Percentiles rank a stretch among this genome's conserved stretches.
Conservation (phyloP, 768 basidiomycete species). For the Sarcomyxa edulis region DNA sequence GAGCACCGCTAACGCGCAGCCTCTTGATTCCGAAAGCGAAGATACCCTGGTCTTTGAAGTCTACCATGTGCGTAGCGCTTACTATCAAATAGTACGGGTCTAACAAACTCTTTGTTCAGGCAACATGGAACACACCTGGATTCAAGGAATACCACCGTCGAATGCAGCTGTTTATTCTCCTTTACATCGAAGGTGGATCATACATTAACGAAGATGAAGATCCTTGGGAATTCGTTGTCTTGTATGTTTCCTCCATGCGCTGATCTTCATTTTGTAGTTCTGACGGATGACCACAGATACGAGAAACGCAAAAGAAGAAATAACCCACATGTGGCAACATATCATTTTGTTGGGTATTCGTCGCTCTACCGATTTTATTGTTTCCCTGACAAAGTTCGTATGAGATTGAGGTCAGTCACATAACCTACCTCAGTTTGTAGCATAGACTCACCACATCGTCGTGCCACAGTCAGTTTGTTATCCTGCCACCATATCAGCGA, state of each 20-base stretch:
- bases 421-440: background rate
- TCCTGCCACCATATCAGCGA: conserved; percentile 85
- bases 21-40: conserved; percentile 44
- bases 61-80: conserved; percentile 66
- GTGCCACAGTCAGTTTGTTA: conserved; percentile 79
- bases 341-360: conserved; percentile 94
- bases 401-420: conserved; percentile 71
- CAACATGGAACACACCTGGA: conserved; percentile 79
- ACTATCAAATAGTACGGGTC: conserved; percentile 2
- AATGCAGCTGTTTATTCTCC: conserved; percentile 91
- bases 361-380: conserved; percentile 95
- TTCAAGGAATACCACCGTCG: conserved; percentile 87
- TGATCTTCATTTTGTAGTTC: background rate
- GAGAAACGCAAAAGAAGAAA: conserved; percentile 71
- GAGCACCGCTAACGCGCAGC: conserved; percentile 30
- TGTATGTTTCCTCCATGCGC: conserved; percentile 46
- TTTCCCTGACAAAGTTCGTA: conserved; percentile 85
- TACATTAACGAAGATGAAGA: conserved; percentile 94
- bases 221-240: conserved; percentile 85
- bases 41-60: conserved; percentile 79
- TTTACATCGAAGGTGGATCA: conserved; percentile 94
- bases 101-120: conserved; percentile 32
- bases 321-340: conserved; percentile 47
- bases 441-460: conserved; percentile 6
- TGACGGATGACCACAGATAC: conserved; percentile 44